Base-by-base conservation (phyloP, 2,329 filamentous ascomycete genomes). In the Alternaria panax region DNA sequence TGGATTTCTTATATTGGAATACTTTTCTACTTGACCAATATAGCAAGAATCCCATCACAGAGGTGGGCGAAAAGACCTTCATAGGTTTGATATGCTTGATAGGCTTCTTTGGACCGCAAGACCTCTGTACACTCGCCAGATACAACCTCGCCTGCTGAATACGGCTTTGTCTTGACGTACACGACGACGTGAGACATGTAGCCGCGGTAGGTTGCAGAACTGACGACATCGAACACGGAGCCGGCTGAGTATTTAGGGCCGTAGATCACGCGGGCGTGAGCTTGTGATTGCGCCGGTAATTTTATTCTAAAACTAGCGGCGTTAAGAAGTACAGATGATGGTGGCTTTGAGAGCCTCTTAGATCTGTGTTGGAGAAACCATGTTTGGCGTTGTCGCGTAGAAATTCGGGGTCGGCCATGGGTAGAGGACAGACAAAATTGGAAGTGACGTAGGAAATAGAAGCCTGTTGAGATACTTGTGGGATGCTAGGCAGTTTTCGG, bases 81-180 rank as follows among this genome's bases (percentile, higher is more conserved):
- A 14, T 32, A 32, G 30, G 30, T 32, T 32, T 32, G 0, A 6
- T 0, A 14, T n/a, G n/a, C 0, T 27, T 27, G 25, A 36, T 36
- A 4, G 1, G n/a, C 1, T 1, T 0, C 30, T 32, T 18, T 1
- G 3, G 3, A 18, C 14, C 16, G 16, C 14, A 45, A 8, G 1
- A 28, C 6, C 2, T 14, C 14, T 1, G 8, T 8, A 14, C 8
- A 45, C 24, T n/a, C 8, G 24, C 22, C 14, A 16, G 41, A 28
- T 9, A 5, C 16, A 7, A 18, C 2, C 0, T n/a, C 42, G 42
- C 16, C 42, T 20, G 42, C 14, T 5, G 8, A 0, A 5, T n/a
- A 28, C 0, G 7, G 42, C 6, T 43, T 18, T 9, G 24, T 28
- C 11, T 6, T 11, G 4, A n/a, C 24, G 42, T 28, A 28, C 8